These are phyloP conservation scores for Linum tenue DNA, from an alignment of 345 rosid species.

Conservation along the genomic window DNA sequence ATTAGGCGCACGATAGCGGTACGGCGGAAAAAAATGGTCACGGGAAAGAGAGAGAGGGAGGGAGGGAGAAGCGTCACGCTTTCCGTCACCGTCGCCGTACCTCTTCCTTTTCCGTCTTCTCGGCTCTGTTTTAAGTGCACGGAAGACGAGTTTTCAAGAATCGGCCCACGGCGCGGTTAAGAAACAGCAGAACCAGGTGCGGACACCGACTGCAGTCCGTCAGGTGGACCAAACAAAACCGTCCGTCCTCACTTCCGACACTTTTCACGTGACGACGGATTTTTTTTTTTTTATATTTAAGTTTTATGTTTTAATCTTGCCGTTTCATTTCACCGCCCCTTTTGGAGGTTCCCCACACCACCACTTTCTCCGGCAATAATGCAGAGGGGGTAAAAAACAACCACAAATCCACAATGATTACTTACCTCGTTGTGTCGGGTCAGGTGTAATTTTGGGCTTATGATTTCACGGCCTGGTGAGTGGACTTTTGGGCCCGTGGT, in stretches of 20 bases:
- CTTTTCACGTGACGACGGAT: background rate
- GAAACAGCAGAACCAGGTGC: slow-evolving; percentile 11
- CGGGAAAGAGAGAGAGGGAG: background rate
- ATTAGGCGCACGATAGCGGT: slow-evolving; percentile 10
- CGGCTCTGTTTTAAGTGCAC: slow-evolving; percentile 7
- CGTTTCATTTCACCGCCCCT: no score
- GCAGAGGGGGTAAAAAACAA: no score
- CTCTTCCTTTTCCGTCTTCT: no score
- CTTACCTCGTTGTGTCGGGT: no score
- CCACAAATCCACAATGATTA: no score
- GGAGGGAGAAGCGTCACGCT: background rate
- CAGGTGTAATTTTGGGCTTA: no score
- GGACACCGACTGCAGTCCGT: background rate
- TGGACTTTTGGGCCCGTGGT: no score
- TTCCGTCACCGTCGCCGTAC: background rate
- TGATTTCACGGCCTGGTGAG: no score
- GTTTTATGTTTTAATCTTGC: no score
- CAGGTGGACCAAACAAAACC: slow-evolving; percentile 7
- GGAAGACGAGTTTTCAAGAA: slow-evolving; percentile 19
- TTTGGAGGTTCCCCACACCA: no score
- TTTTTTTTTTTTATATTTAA: no score
- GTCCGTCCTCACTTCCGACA: background rate
- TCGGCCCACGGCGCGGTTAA: slow-evolving; percentile 5
- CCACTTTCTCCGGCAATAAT: no score
- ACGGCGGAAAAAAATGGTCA: background rate